These are phyloP conservation scores for Plasmodium relictum DNA, from an alignment of 169 alveolate species.

Conservation along the genomic window DNA sequence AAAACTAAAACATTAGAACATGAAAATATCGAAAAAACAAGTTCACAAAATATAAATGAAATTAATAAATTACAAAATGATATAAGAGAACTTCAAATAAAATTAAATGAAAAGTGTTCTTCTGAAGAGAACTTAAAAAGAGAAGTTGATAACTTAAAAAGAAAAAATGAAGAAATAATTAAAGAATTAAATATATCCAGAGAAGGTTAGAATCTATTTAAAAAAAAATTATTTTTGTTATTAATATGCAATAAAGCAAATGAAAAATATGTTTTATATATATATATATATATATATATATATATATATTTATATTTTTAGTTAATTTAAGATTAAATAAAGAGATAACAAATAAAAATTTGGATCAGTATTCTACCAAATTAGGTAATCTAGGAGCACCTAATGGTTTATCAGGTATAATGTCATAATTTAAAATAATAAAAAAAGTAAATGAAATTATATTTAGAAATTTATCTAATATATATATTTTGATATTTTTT, in stretches of 20 bases:
- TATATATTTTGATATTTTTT: background rate
- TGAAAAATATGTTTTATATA: background rate
- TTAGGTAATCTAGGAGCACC: slow-evolving; percentile 43
- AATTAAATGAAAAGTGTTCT: slow-evolving; percentile 15
- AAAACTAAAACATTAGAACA: slow-evolving; percentile 50
- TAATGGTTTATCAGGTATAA: slow-evolving; percentile 35
- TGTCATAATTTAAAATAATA: background rate
- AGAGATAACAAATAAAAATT: slow-evolving; percentile 53
- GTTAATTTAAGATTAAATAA: slow-evolving; percentile 63
- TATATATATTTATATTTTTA: background rate
- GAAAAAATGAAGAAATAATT: slow-evolving; percentile 44
- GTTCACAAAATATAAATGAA: slow-evolving; percentile 30
- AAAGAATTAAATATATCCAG: slow-evolving; percentile 74
- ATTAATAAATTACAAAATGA: slow-evolving; percentile 26
- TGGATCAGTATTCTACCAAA: slow-evolving; percentile 39
- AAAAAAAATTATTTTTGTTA: background rate
- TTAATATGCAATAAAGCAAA: background rate
- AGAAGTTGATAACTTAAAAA: slow-evolving; percentile 24
- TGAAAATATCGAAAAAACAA: slow-evolving; percentile 26
- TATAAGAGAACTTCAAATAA: background rate
- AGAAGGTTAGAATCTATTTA: slow-evolving; percentile 20
- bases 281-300: background rate
- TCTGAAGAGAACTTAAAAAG: slow-evolving; percentile 20
- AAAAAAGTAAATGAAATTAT: background rate
- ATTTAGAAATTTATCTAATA: background rate